A percentile compares a stretch with the other conserved stretches of the same genome.
Evolutionary conservation across 805 yeast genomes (phyloP).

Genomic region (Danielia oregonensis): DNA sequence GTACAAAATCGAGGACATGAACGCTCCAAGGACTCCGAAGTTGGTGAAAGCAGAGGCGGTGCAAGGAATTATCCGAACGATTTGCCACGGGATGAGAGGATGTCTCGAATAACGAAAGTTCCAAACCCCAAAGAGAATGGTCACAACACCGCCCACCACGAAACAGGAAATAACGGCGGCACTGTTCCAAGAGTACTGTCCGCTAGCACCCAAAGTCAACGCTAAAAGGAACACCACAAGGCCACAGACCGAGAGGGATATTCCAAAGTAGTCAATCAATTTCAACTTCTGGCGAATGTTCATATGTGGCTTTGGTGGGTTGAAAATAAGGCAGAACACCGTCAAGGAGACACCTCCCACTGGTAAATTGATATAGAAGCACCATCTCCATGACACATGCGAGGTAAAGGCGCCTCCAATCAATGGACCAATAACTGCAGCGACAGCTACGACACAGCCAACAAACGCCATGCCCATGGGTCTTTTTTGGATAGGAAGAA

Average conservation of each 20-base stretch:
- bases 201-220: constrained; percentile 21
- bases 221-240: constrained; percentile 21
- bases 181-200: constrained; percentile 18
- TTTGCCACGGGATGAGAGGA: constrained; percentile 18
- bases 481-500: constrained; percentile 26
- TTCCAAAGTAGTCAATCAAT: constrained; percentile 20
- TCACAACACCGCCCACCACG: constrained; percentile 18
- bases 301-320: constrained; percentile 17
- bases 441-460: constrained; percentile 18
- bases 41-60: constrained; percentile 12
- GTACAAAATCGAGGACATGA: constrained; percentile 22
- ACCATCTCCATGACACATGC: constrained; percentile 25
- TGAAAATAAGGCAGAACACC: constrained; percentile 16
- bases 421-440: constrained; percentile 24
- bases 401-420: constrained; percentile 25
- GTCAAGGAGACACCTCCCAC: constrained; percentile 20
- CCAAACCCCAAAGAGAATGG: constrained; percentile 17
- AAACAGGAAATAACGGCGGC: constrained; percentile 22
- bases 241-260: constrained; percentile 17
- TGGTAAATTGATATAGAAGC: constrained; percentile 25
- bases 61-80: constrained; percentile 12
- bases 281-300: constrained; percentile 12
- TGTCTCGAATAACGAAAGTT: constrained; percentile 14
- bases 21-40: constrained; percentile 16
- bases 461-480: constrained; percentile 21